These are phyloP conservation scores for Salvia splendens DNA, from an alignment of 257 asterid species.

Conservation along the genomic window DNA sequence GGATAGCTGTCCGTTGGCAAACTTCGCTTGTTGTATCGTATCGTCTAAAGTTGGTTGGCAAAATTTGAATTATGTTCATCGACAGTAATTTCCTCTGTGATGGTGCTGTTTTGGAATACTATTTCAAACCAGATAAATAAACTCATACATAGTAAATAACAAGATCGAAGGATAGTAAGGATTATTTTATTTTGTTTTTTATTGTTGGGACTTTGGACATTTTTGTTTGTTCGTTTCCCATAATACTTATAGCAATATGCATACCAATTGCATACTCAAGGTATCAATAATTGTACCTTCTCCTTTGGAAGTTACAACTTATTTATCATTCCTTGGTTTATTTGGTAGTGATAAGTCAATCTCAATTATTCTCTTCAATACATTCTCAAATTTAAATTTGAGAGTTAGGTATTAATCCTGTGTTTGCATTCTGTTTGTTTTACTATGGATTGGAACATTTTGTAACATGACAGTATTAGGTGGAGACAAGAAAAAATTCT, in stretches of 20 bases:
- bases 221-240: constrained; percentile 4
- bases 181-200: not conserved
- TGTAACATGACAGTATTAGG: constrained; percentile 45
- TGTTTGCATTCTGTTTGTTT: constrained; percentile 52
- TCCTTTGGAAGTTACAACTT: constrained; percentile 56
- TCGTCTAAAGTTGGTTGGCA: not conserved
- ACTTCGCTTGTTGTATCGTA: too few relatives aligned
- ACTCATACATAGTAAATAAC: not conserved
- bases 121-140: constrained; percentile 5
- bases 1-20: too few relatives aligned
- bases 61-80: not conserved
- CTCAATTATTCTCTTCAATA: constrained; percentile 46
- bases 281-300: constrained; percentile 73
- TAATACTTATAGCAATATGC: not conserved
- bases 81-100: not conserved
- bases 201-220: constrained; percentile 8
- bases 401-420: constrained; percentile 41
- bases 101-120: not conserved
- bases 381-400: constrained; percentile 40
- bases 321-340: constrained; percentile 36
- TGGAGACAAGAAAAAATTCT: constrained; percentile 33
- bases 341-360: constrained; percentile 38
- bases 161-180: not conserved
- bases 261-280: constrained; percentile 9
- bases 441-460: constrained; percentile 42